Evolutionary conservation across 176 grass and related monocot genomes (phyloP), one percentile per base, ranked within the genome.

Genomic region (barley (Hordeum vulgare)): DNA sequence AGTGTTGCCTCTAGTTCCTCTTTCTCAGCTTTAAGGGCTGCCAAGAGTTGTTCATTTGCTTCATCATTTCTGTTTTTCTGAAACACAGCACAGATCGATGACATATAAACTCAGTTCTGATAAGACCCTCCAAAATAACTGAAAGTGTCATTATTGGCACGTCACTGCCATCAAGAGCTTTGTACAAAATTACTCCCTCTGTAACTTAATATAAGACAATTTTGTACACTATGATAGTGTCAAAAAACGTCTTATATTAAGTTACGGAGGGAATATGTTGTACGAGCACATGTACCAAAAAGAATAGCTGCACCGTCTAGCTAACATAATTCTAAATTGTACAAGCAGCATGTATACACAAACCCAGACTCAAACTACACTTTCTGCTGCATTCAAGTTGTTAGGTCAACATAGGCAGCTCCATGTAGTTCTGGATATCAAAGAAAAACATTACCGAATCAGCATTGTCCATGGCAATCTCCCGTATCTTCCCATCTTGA

Each of bases 401-500:
- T 42, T 61, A 53, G 57, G 67, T 23, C 27, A 71, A 79, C 3
- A 71, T 58, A 61, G 15, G 34, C 20, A 61, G 10, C n/a, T 35
- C 42, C 37, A 82, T 36, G 1, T 23, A 69, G 74, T 81, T 84
- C 28, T 39, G 60, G 11, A 3, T 58, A 73, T 25, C 2, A 36
- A 3, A 18, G 57, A 17, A 53, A 66, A 31, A 70, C 41, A 80
- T 84, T 90, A 90, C 89, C 85, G 84, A 84, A 87, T 90, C 88
- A 77, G 88, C 81, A 88, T 83, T 87, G 74, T 99, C 93, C 80
- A 99, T 87, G 49, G 89, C 78, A 85, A 99, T 99, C 88, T 99
- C 97, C 77, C 91, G 87, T 80, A 99, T 92, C 87, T 94, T 96
- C 83, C 90, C 92, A 85, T 94, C 91, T 89, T 92, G 93, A 88